Percentiles rank a stretch among this genome's conserved stretches.
phyloP scores from a whole-genome alignment of 2,329 filamentous ascomycete species.

The Aspergillus tamarii region DNA sequence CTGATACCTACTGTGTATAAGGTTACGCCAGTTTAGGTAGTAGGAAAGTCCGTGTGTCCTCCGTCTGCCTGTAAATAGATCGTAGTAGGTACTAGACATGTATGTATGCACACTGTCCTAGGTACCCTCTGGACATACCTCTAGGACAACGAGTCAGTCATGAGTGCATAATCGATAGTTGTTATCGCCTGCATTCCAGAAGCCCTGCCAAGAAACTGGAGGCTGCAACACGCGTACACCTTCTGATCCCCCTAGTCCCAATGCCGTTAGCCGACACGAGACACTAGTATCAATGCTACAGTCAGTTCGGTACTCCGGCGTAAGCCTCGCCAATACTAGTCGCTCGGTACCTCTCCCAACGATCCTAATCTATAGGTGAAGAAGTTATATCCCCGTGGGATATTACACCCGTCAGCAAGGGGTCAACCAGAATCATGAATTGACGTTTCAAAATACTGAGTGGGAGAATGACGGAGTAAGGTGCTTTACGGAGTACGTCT shows the following conservation, averaged over 20 bases:
- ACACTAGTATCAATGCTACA: slow-evolving; percentile 5
- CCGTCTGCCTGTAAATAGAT: not conserved
- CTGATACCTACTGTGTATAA: not conserved
- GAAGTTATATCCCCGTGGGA: not conserved
- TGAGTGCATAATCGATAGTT: not conserved
- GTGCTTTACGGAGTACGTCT: too few relatives aligned
- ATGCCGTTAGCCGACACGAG: slow-evolving; percentile 1
- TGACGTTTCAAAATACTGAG: not conserved
- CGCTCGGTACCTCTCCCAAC: not conserved
- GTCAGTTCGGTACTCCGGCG: not conserved
- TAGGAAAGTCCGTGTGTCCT: not conserved
- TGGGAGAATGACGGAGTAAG: not conserved
- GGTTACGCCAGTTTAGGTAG: not conserved
- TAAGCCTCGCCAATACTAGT: not conserved
- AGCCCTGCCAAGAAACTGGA: slow-evolving; percentile 8
- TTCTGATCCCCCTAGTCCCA: not conserved
- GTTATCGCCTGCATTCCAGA: slow-evolving; percentile 5
- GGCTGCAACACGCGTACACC: slow-evolving; percentile 7
- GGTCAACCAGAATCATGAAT: not conserved
- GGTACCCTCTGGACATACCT: not conserved
- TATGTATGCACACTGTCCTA: not conserved
- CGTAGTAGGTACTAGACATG: not conserved
- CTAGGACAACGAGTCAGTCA: not conserved
- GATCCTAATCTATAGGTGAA: not conserved
- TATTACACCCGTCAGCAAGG: not conserved